Percentiles rank a stretch among this genome's conserved stretches.
Evolutionary conservation across 495 filamentous ascomycete genomes (phyloP).

Genomic region (Trichocladium uniseriatum): DNA sequence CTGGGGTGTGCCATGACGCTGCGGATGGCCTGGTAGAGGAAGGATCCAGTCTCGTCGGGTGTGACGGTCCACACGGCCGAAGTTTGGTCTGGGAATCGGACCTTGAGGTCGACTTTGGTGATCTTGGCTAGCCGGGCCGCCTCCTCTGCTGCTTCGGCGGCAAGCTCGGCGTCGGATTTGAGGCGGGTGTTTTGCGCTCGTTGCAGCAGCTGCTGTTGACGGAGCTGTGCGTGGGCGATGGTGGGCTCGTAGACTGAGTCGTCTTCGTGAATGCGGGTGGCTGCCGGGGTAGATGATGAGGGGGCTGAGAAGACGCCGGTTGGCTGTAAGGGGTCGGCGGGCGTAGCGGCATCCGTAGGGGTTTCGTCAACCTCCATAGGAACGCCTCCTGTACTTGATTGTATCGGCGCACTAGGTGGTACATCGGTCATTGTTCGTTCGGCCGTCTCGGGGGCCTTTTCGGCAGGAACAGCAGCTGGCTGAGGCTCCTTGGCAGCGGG

Average conservation of each 20-base stretch:
- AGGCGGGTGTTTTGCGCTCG: slow-evolving; percentile 59
- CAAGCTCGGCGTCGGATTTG: slow-evolving; percentile 57
- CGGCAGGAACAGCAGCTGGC: slow-evolving; percentile 9
- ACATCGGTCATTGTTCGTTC: neutral
- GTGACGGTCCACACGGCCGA: slow-evolving; percentile 56
- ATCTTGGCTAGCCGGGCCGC: slow-evolving; percentile 54
- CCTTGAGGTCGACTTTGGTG: slow-evolving; percentile 61
- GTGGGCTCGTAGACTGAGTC: slow-evolving; percentile 74
- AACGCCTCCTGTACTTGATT: neutral
- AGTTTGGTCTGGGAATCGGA: slow-evolving; percentile 81
- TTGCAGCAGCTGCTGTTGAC: slow-evolving; percentile 61
- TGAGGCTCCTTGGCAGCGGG: slow-evolving; percentile 14
- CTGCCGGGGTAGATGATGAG: slow-evolving; percentile 58
- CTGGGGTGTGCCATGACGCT: slow-evolving; percentile 38
- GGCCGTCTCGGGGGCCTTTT: slow-evolving; percentile 6
- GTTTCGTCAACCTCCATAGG: slow-evolving; percentile 7
- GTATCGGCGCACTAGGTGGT: neutral
- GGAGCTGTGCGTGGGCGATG: slow-evolving; percentile 72
- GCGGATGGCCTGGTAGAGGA: slow-evolving; percentile 59
- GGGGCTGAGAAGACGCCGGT: slow-evolving; percentile 72
- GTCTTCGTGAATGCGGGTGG: slow-evolving; percentile 53
- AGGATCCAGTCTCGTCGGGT: slow-evolving; percentile 50
- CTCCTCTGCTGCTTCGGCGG: slow-evolving; percentile 46
- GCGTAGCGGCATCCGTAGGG: slow-evolving; percentile 1
- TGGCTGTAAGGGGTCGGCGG: slow-evolving; percentile 30